Evolutionary conservation across 2,329 filamentous ascomycete species (phyloP), one percentile per base, ranked within the genome.

Genomic region (Cercospora citrullina): DNA sequence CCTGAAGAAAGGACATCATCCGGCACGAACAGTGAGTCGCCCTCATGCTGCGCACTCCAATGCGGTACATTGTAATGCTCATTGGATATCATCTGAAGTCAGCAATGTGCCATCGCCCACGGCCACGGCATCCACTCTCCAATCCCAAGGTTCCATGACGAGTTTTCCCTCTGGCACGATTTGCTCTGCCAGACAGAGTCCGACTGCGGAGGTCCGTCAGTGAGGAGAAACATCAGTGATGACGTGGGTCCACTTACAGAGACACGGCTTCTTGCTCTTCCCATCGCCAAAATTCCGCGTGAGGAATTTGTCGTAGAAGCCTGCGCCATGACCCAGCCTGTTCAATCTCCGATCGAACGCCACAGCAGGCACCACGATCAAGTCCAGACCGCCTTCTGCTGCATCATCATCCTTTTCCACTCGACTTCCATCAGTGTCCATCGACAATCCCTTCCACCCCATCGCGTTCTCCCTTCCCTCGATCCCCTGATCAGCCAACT

Each of bases 281-380:
- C 74, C 72, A 69, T 75, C 71, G 69, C 75, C 69, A 73, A 74
- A 79, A 85, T 94, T 96, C 73, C 90, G 88, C 75, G 90, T 87
- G 77, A 99, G 82, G 80, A 97, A 99, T 79, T 89, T 91, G 82
- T 99, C 95, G 84, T 99, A 99, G 82, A 96, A 99, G 33, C 95
- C 95, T 80, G 93, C 96, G 66, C 95, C 95, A 80, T 99, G 95
- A 48, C 95, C 95, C 21, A 98, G 85, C 74, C 95, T 87, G 72
- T 90, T 87, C 69, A 95, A 86, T 12, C 82, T 82, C 3, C 84
- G 84, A 78, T 97, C 94, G 80, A 99, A 99, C 3, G 93, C 94
- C 75, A 99, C 91, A 12, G 94, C 95, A 0, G 95, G 95, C 84
- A 98, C 87, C 30, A 99, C 85, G 71, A 99, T 91, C 72, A 99